Evolutionary conservation across 2,329 filamentous ascomycete species (phyloP), one percentile per base, ranked within the genome.

Genomic region (Venturia effusa): DNA sequence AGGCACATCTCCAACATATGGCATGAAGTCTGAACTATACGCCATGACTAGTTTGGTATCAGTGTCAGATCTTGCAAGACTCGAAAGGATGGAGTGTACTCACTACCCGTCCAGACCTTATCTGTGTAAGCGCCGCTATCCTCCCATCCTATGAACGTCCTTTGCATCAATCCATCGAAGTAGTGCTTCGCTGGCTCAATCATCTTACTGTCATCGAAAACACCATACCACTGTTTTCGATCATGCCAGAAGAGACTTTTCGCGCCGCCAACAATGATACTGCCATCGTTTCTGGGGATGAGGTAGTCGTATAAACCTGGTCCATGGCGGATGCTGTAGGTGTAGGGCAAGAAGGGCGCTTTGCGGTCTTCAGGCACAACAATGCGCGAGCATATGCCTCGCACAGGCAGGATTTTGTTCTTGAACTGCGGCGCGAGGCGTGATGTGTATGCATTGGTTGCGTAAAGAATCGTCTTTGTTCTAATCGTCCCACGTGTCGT

Each of bases 361-460:
- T 87, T 87, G 3, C 80, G 69, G 27, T 92, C 79, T 0, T 87
- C 83, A 45, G 82, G 83, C 75, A 92, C 84, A 70, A 92, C 86
- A 5, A 55, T 55, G 11, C 48, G 48, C 4, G 11, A 32, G 30
- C 48, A 55, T 15, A 92, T 86, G 0, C 89, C 91, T 32, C 89
- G 80, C 1, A 89, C 86, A 0, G 92, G 92, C 1, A 92, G 84
- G 67, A 96, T 88, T 10, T 92, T 79, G 67, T 86, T 84, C 10
- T 83, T 79, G 68, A 93, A 87, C 40, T 78, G 71, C 0, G 89
- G 89, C 1, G 93, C 76, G 3, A 96, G 79, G 66, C 86, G 81
- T 1, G 89, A 89, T 0, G 90, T 92, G 74, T 96, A 95, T 3
- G 80, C 92, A 71, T 96, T 96, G 0, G 88, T 93, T 4, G 90